These are phyloP conservation scores for Elsinoe fawcettii DNA, from an alignment of 2,329 filamentous ascomycete species.

Conservation along the genomic window DNA sequence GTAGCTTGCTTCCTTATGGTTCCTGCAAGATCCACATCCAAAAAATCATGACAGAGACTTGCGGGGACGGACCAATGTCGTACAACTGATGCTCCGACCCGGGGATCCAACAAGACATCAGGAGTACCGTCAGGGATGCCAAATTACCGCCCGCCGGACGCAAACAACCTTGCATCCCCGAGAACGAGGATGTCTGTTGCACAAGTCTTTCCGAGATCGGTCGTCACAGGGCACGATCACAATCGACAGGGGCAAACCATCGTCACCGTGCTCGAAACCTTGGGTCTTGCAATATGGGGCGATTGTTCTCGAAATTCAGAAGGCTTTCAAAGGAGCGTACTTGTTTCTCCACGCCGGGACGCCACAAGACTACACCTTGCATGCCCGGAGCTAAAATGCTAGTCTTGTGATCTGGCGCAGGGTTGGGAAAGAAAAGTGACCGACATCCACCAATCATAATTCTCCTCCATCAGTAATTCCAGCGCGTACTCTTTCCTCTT, in stretches of 20 bases:
- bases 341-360: conserved; percentile 8
- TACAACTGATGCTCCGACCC: background rate
- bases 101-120: background rate
- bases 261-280: background rate
- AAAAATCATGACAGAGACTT: background rate
- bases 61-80: background rate
- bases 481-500: conserved; percentile 3
- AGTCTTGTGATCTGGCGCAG: conserved; percentile 9
- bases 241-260: background rate
- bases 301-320: conserved; percentile 11
- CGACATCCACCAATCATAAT: conserved; percentile 7
- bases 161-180: background rate
- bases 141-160: background rate
- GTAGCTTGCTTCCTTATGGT: background rate
- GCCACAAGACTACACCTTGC: conserved; percentile 4
- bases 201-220: background rate
- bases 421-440: conserved; percentile 1
- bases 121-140: background rate
- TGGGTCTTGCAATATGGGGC: background rate
- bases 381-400: conserved; percentile 5
- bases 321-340: background rate
- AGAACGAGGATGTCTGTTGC: background rate
- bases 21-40: background rate
- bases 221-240: background rate
- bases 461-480: background rate